These are phyloP conservation scores for Nicotiana knightiana DNA, from an alignment of 257 asterid species.

Conservation along the genomic window DNA sequence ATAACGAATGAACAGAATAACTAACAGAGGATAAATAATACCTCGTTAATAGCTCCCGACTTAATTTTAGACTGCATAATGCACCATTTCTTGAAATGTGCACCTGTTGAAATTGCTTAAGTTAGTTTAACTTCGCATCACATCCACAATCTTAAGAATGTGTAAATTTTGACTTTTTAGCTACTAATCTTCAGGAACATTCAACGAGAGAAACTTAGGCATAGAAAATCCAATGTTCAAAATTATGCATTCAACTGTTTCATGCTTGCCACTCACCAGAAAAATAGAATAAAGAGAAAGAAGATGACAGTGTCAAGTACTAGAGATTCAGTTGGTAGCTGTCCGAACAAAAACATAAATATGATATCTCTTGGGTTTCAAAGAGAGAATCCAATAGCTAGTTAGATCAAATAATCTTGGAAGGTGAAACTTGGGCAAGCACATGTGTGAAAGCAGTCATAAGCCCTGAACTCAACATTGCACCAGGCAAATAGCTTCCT, in stretches of 20 bases:
- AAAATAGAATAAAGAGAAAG: not conserved
- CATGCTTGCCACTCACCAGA: not conserved
- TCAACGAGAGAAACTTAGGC: not conserved
- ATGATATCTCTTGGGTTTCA: not conserved
- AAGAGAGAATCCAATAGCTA: not conserved
- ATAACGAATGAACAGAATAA: not conserved
- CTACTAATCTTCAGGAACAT: not conserved
- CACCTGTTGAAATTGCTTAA: constrained; percentile 39
- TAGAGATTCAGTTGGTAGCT: not conserved
- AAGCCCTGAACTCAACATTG: not conserved
- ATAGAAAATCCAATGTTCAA: not conserved
- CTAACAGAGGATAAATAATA: constrained; percentile 21
- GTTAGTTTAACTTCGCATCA: not conserved
- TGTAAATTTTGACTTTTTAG: not conserved
- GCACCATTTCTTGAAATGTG: constrained; percentile 91
- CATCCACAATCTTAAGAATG: not conserved
- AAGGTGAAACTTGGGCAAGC: not conserved
- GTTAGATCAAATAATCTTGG: too few species aligned
- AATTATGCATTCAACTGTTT: not conserved
- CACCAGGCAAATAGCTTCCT: not conserved
- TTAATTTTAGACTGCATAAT: constrained; percentile 80
- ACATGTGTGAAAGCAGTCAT: not conserved
- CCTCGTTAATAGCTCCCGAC: constrained; percentile 65
- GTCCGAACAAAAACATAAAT: not conserved
- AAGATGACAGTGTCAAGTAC: not conserved